Percentiles rank a stretch among this genome's conserved stretches.
phyloP scores from a whole-genome alignment of 257 asterid genomes.

The Solanum sejunctum region DNA sequence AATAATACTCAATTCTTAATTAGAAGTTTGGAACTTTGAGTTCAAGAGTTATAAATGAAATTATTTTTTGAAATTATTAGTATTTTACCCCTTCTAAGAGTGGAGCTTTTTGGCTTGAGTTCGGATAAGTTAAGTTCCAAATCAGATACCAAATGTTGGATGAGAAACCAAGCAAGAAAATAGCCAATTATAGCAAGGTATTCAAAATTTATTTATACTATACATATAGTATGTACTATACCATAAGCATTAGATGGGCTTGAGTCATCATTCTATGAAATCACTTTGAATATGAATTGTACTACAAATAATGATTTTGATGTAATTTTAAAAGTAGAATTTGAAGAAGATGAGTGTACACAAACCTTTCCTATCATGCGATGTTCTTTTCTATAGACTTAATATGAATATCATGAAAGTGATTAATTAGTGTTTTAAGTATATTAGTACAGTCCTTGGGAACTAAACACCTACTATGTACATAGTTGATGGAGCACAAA shows the following conservation, averaged over 20 bases:
- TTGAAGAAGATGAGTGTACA: not conserved
- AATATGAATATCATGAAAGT: not conserved
- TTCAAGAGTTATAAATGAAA: not conserved
- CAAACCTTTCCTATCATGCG: not conserved
- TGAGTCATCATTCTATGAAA: not conserved
- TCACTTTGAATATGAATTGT: not conserved
- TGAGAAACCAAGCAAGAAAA: not conserved
- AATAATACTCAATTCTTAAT: not conserved
- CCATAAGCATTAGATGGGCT: not conserved
- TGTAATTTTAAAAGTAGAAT: no score
- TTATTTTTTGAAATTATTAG: not conserved
- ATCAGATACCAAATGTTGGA: accelerated
- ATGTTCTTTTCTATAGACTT: not conserved
- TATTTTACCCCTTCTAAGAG: not conserved
- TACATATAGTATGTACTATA: not conserved
- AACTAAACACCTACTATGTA: not conserved
- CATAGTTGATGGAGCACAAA: not conserved
- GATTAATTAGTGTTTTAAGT: not conserved
- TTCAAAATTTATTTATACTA: not conserved
- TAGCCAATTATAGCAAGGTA: not conserved
- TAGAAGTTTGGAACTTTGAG: not conserved
- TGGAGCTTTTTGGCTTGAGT: not conserved
- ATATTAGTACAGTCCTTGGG: not conserved
- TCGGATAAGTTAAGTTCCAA: not conserved
- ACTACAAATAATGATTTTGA: no score